Base-by-base conservation (phyloP, 1,139 yeast genomes). In the Geotrichum carabidarum region DNA sequence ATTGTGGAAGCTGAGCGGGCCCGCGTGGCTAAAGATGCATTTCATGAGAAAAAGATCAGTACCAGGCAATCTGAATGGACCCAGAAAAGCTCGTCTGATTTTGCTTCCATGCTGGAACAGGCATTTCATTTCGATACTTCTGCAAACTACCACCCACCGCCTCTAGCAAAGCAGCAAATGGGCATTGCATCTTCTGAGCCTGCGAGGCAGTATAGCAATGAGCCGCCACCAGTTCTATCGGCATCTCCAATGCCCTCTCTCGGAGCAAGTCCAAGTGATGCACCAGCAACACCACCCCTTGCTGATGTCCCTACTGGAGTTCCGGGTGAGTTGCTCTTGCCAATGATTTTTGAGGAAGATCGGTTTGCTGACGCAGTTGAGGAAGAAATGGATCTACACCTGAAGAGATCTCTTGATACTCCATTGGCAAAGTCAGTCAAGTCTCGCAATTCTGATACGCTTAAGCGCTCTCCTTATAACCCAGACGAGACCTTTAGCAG, bases 341-440 rank as follows among this genome's bases (percentile, higher is more conserved):
- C 74, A 3, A 70, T 71, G 71, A 69, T 70, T 35, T 71, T 71
- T 53, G 74, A 71, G 54, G 54, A 54, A 15, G 73, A 70, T 53
- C 56, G 73, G 51, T 71, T 71, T 57, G 72, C 73, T 5, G 74
- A 70, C 55, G 72, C 70, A 9, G 31, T 51, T 27, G 55, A 53
- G 30, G 55, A 53, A 18, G 55, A 48, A 22, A 53, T 53, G 51
- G 52, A 44, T n/a, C 15, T 48, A 11, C 49, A 46, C 12, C 35
- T 53, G 18, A 36, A 38, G 7, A 31, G 34, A 12, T 30, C 50
- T 11, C 18, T 32, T 11, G 32, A 30, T 35, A 5, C 35, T 7
- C 9, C 47, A 11, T 12, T 14, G 17, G 11, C 47, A 14, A 17
- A 31, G 15, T n/a, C 47, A 35, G 34, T 41, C n/a, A n/a, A 14